Conservation (phyloP, 495 filamentous ascomycete species). For the Hypoxylon subgilvum region DNA sequence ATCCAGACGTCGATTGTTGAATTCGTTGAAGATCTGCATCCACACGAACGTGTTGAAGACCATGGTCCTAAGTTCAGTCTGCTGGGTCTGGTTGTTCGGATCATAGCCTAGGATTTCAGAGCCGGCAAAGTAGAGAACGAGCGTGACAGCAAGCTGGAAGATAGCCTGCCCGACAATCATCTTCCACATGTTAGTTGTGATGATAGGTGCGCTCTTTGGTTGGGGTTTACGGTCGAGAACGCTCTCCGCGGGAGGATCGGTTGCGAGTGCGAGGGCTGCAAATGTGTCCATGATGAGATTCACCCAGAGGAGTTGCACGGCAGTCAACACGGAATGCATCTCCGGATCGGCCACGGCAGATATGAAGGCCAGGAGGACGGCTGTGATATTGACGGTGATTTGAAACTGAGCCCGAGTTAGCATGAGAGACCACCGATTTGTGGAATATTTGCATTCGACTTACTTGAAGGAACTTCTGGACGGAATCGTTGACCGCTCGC, state of each 20-base stretch:
- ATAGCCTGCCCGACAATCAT: conserved; percentile 89
- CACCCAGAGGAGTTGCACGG: conserved; percentile 89
- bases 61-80: conserved; percentile 65
- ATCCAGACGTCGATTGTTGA: conserved; percentile 73
- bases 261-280: conserved; percentile 88
- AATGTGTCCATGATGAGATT: conserved; percentile 97
- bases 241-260: conserved; percentile 73
- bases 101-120: conserved; percentile 64
- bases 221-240: conserved; percentile 79
- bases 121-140: conserved; percentile 79
- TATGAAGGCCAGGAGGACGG: conserved; percentile 82
- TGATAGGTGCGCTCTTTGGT: conserved; percentile 75
- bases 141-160: conserved; percentile 79
- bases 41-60: conserved; percentile 94
- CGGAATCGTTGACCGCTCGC: conserved; percentile 83
- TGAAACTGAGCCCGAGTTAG: conserved; percentile 69
- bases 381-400: conserved; percentile 89
- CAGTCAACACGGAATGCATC: conserved; percentile 77
- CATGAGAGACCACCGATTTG: conserved; percentile 1
- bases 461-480: conserved; percentile 88
- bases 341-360: conserved; percentile 71
- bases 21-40: conserved; percentile 94
- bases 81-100: conserved; percentile 27
- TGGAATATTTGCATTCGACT: conserved; percentile 13
- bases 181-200: conserved; percentile 88